Base-by-base conservation (phyloP, 768 basidiomycete genomes). In the Mrakia hoshinonis region DNA sequence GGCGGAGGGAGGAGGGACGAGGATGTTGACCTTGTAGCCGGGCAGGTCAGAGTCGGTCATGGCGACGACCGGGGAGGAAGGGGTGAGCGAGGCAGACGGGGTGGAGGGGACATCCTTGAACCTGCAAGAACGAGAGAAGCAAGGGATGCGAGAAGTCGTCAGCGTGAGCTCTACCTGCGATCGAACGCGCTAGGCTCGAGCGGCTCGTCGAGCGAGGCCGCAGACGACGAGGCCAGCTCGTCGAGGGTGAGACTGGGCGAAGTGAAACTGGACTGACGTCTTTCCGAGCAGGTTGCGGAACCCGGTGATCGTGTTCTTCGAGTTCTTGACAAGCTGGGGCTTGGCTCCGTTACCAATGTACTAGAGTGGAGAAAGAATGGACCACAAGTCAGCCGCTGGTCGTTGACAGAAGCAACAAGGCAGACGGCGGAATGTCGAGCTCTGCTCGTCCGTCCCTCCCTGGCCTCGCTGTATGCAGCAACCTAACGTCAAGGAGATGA, bases 261-360 rank as follows among this genome's bases (percentile, higher is more conserved):
- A n/a, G n/a, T n/a, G n/a, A n/a, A n/a, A n/a, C n/a, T n/a, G n/a
- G n/a, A 81, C 85, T 34, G 71, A 94, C 89, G 87, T 92, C 83
- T 92, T 91, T 68, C 95, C 95, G 34, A 99, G 82, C 10, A 97
- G 82, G 78, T 96, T 92, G 31, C 94, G 85, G 83, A 98, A 98
- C 1, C 89, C 91, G n/a, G 86, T 87, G 76, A 98, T 93, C 22
- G 94, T 95, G 79, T 99, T 98, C 76, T 87, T 84, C 0, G 89
- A 82, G 80, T 99, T 98, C 81, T 96, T 96, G 18, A 98, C 91
- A 48, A 97, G 87, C 78, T 98, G 96, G 3, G 86, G 88, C 77
- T 88, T 91, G 49, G 94, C 95, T 77, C 92, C 90, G 80, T 91
- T 94, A 73, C 96, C 96, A 64, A 95, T 90, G 82, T 98, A 97